Percentiles rank a stretch among this genome's conserved stretches.
These are phyloP conservation scores for Naganishia vishniacii DNA, from an alignment of 768 basidiomycete genomes.

Conservation along the genomic window DNA sequence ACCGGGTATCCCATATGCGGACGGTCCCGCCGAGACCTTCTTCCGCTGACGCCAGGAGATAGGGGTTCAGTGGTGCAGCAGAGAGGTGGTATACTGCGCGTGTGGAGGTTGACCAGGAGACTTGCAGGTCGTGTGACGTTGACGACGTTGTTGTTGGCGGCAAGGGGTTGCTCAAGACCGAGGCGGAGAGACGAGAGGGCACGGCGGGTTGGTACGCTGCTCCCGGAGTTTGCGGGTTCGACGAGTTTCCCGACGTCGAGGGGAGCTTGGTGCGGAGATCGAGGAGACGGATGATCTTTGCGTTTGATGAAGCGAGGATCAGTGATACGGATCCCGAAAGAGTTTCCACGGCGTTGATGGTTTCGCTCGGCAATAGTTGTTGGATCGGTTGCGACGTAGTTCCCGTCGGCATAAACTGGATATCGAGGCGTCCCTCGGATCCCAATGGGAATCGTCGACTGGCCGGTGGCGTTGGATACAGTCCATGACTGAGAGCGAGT, in stretches of 20 bases:
- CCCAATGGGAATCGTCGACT: slow-evolving; percentile 4
- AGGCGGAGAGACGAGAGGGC: slow-evolving; percentile 34
- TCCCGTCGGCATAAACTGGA: slow-evolving; percentile 3
- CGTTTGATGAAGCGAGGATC: slow-evolving; percentile 14
- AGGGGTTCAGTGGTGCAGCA: slow-evolving; percentile 32
- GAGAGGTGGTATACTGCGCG: slow-evolving; percentile 37
- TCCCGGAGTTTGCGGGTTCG: neutral
- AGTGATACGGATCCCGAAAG: slow-evolving; percentile 18
- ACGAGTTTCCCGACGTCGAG: slow-evolving; percentile 29
- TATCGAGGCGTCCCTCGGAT: slow-evolving; percentile 9
- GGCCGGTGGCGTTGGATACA: neutral
- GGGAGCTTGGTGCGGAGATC: slow-evolving; percentile 20
- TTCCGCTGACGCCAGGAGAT: slow-evolving; percentile 42
- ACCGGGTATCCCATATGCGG: slow-evolving; percentile 41
- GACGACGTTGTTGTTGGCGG: neutral
- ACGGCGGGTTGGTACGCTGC: slow-evolving; percentile 36
- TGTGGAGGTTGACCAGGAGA: slow-evolving; percentile 20
- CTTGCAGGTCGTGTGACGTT: neutral
- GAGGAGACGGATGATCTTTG: slow-evolving; percentile 19
- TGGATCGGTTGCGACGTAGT: slow-evolving; percentile 12
- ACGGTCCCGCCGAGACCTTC: slow-evolving; percentile 32
- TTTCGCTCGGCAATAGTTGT: slow-evolving; percentile 21
- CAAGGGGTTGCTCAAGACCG: slow-evolving; percentile 26
- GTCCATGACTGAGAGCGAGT: neutral
- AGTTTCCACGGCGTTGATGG: slow-evolving; percentile 34